Percentiles rank a stretch among this genome's conserved stretches.
phyloP scores from a whole-genome alignment of 2,329 filamentous ascomycete species.

The Thielaviopsis cerberus region DNA sequence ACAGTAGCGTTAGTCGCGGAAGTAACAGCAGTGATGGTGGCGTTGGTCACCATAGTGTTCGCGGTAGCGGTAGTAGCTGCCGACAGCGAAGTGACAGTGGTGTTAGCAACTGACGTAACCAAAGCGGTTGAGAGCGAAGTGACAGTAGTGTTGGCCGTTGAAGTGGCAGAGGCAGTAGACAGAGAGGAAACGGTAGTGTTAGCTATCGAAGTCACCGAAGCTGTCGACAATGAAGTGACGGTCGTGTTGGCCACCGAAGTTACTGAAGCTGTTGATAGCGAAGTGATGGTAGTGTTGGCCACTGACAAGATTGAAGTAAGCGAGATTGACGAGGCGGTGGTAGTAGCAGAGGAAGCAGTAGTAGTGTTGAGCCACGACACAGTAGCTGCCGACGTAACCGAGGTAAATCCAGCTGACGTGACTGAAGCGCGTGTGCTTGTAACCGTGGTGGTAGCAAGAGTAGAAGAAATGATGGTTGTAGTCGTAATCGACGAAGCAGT shows the following conservation, averaged over 20 bases:
- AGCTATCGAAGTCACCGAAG: background rate
- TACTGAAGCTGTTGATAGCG: constrained; percentile 5
- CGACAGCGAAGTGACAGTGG: background rate
- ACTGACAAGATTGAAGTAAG: background rate
- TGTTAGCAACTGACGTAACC: too few relatives aligned
- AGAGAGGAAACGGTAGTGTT: too few relatives aligned
- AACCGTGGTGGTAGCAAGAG: background rate
- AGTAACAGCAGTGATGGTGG: too few relatives aligned
- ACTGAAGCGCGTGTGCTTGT: constrained; percentile 10
- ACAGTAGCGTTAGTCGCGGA: background rate
- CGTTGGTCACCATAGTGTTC: too few relatives aligned
- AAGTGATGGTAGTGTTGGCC: background rate
- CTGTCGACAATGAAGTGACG: background rate
- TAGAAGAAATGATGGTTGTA: constrained; percentile 7
- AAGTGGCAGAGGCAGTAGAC: constrained; percentile 5
- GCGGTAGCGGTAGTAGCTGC: constrained; percentile 6
- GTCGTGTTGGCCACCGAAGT: background rate
- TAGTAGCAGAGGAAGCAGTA: constrained; percentile 9
- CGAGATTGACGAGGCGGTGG: constrained; percentile 12
- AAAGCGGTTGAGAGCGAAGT: too few relatives aligned
- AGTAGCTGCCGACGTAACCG: constrained; percentile 10
- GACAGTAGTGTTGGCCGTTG: background rate
- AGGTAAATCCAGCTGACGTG: constrained; percentile 1
- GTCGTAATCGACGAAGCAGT: constrained; percentile 10
- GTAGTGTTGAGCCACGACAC: background rate